phyloP scores from a whole-genome alignment of 805 yeast genomes.

The Kluyveromyces nonfermentans region DNA sequence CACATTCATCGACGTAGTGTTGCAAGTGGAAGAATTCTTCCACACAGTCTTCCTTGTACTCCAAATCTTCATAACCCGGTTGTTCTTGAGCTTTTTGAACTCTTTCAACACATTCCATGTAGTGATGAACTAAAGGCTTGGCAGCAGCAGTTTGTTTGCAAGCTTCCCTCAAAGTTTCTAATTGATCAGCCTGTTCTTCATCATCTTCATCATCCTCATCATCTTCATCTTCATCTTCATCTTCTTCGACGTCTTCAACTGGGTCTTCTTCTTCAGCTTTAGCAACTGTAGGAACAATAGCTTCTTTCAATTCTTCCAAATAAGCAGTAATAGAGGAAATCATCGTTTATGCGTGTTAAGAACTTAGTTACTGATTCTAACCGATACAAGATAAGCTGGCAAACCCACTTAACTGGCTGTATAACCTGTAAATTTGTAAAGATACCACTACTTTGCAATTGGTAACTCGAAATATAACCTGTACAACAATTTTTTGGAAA shows the following conservation, averaged over 20 bases:
- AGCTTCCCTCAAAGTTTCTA: slow-evolving; percentile 55
- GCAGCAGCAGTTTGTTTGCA: slow-evolving; percentile 62
- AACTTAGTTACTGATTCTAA: neutral
- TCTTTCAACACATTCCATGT: slow-evolving; percentile 90
- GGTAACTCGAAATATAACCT: neutral
- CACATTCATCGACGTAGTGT: slow-evolving; percentile 87
- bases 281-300: slow-evolving; percentile 68
- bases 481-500: neutral
- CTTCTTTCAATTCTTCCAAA: slow-evolving; percentile 63
- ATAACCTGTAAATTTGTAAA: neutral
- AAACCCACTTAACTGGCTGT: neutral
- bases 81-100: slow-evolving; percentile 83
- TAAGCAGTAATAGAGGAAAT: slow-evolving; percentile 32
- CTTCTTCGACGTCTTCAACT: slow-evolving; percentile 29
- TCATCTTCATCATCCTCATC: slow-evolving; percentile 64
- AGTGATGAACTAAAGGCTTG: slow-evolving; percentile 74
- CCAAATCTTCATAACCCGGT: slow-evolving; percentile 68
- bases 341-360: slow-evolving; percentile 15
- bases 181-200: slow-evolving; percentile 57
- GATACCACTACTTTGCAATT: too few relatives aligned
- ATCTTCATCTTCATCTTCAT: slow-evolving; percentile 41
- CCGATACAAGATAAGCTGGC: neutral
- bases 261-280: slow-evolving; percentile 54
- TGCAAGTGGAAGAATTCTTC: slow-evolving; percentile 97
- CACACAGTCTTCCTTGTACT: slow-evolving; percentile 92